Percentiles rank a stretch among this genome's conserved stretches.
These are phyloP conservation scores for Flaveria sonorensis DNA, from an alignment of 129 eudicot genomes.

Conservation along the genomic window DNA sequence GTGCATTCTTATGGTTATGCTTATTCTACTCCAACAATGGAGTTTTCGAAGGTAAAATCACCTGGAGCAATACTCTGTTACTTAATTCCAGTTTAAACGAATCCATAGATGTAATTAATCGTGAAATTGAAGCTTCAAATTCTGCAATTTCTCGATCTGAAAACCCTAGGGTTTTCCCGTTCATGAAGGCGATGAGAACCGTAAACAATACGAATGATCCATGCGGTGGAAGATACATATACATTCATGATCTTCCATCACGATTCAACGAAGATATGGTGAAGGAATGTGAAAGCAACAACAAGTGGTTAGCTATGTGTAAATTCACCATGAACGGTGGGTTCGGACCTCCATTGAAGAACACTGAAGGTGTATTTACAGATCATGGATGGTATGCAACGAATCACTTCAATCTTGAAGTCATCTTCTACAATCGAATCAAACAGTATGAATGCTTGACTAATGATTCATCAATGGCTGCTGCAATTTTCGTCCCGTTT, in stretches of 20 bases:
- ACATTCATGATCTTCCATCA: conserved; percentile 77
- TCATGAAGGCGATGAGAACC: conserved; percentile 62
- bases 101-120: neutral
- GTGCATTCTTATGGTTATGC: neutral
- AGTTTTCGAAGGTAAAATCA: neutral
- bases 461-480: conserved; percentile 5
- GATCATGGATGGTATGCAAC: conserved; percentile 27
- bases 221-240: conserved; percentile 79
- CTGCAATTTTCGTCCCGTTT: conserved; percentile 15
- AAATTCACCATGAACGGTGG: conserved; percentile 46
- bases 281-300: conserved; percentile 52
- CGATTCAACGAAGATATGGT: conserved; percentile 73
- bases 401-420: conserved; percentile 1
- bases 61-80: neutral
- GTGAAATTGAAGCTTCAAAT: neutral
- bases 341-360: conserved; percentile 8
- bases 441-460: conserved; percentile 22
- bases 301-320: conserved; percentile 68
- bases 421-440: conserved; percentile 6
- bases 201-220: conserved; percentile 63
- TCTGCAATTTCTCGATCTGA: neutral
- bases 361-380: conserved; percentile 8
- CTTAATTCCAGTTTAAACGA: neutral
- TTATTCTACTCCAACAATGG: neutral
- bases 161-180: conserved; percentile 34